Conservation (phyloP, 257 asterid genomes). For the Nemophila menziesii region DNA sequence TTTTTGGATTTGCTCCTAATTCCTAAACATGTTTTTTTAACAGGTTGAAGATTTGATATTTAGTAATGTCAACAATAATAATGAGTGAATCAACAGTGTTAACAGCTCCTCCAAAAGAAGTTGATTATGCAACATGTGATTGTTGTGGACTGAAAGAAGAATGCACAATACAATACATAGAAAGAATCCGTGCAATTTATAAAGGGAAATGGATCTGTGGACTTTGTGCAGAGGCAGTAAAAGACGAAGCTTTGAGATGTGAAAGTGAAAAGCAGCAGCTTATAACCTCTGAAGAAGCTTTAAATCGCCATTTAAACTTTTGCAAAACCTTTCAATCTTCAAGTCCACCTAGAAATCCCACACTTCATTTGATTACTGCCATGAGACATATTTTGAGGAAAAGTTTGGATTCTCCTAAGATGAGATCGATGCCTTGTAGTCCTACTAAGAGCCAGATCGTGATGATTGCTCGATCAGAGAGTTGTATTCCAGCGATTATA, state of each 20-base stretch:
- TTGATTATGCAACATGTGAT: slow-evolving; percentile 35
- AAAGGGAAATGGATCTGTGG: slow-evolving; percentile 66
- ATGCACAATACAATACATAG: slow-evolving; percentile 44
- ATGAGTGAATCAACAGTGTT: slow-evolving; percentile 33
- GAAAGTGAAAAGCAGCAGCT: no score
- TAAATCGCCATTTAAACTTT: slow-evolving; percentile 44
- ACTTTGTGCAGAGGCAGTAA: slow-evolving; percentile 57
- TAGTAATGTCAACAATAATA: slow-evolving; percentile 37
- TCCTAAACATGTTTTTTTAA: no score
- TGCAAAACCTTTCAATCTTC: slow-evolving; percentile 33
- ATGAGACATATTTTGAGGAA: slow-evolving; percentile 47
- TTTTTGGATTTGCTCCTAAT: no score
- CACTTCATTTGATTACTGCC: slow-evolving; percentile 40
- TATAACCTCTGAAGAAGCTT: slow-evolving; percentile 44
- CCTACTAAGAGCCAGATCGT: slow-evolving; percentile 25
- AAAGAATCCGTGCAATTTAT: slow-evolving; percentile 30
- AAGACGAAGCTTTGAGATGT: slow-evolving; percentile 53
- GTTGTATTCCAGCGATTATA: slow-evolving; percentile 48
- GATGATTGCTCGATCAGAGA: slow-evolving; percentile 51
- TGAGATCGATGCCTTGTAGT: slow-evolving; percentile 56
- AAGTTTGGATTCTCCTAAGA: slow-evolving; percentile 44
- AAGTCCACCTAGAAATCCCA: slow-evolving; percentile 34
- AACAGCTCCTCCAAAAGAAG: slow-evolving; percentile 23
- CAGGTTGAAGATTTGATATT: not conserved
- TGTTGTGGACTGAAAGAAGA: slow-evolving; percentile 66